phyloP scores from a whole-genome alignment of 1,284 basidiomycete species.

The Ustilago bromivora region DNA sequence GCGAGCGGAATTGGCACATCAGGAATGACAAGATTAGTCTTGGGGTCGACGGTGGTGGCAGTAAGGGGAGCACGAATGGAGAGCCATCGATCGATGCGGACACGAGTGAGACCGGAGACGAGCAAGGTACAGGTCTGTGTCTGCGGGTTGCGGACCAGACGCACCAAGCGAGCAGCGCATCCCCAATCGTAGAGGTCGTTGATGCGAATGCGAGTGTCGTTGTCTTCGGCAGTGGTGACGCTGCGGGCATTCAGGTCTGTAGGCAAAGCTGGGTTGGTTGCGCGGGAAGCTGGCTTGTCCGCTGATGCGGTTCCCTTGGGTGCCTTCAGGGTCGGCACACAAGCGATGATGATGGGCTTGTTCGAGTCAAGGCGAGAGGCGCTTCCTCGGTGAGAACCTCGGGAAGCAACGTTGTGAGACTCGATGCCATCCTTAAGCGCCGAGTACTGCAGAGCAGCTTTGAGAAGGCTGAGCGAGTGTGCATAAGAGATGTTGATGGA shows the following conservation, averaged over 20 bases:
- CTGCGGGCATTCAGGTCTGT: slow-evolving; percentile 30
- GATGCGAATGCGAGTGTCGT: slow-evolving; percentile 50
- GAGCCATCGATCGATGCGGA: slow-evolving; percentile 64
- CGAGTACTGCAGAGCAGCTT: slow-evolving; percentile 63
- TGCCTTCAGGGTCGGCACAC: slow-evolving; percentile 57
- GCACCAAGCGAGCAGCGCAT: slow-evolving; percentile 64
- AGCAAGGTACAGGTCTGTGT: slow-evolving; percentile 64
- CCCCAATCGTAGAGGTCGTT: slow-evolving; percentile 64
- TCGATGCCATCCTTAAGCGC: slow-evolving; percentile 32
- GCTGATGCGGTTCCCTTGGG: slow-evolving; percentile 52
- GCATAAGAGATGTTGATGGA: slow-evolving; percentile 64
- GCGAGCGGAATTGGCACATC: slow-evolving; percentile 63
- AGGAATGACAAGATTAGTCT: slow-evolving; percentile 57
- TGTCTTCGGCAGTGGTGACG: slow-evolving; percentile 38
- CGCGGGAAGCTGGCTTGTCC: slow-evolving; percentile 38
- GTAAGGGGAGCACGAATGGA: slow-evolving; percentile 62
- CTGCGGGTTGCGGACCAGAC: slow-evolving; percentile 63
- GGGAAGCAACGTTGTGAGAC: slow-evolving; percentile 35
- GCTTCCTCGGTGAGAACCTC: slow-evolving; percentile 20
- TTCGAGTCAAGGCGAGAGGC: slow-evolving; percentile 39
- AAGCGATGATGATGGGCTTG: slow-evolving; percentile 62
- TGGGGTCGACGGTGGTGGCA: slow-evolving; percentile 57
- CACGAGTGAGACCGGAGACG: slow-evolving; percentile 63
- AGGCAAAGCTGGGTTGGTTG: slow-evolving; percentile 46
- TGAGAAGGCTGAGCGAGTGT: slow-evolving; percentile 66